Base-by-base conservation (phyloP, 1,284 basidiomycete species). In the Apiotrichum akiyoshidainum region DNA sequence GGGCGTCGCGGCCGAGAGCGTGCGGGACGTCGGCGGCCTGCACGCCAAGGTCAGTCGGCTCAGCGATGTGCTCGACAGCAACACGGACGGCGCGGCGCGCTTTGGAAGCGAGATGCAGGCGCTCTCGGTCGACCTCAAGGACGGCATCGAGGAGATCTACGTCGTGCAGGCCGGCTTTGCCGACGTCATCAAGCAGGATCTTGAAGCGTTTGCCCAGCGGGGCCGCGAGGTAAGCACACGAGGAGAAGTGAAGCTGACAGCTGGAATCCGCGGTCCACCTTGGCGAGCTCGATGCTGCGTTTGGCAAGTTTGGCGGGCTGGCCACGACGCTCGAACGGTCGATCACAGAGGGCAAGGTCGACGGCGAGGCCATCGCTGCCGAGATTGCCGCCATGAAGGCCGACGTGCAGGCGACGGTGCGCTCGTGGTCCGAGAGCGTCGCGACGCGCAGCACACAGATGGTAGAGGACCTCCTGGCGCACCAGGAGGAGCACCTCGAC, bases 31-130 rank as follows among this genome's bases (percentile, higher is more conserved):
- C 19, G 81, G 80, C 7, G 84, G 85, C 0, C 78, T 96, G 13
- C 91, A 92, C 65, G 85, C 86, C 54, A 96, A 96, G 79, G 82
- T 96, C 44, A 86, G 90, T 47, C 87, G 92, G 59, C 92, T 90
- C 71, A 79, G 84, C n/a, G 75, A 79, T 22, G 81, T 86, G 4
- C 82, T 92, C 46, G 80, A 79, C 44, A 80, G 83, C 6, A 95
- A 93, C 68, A 79, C 85, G 1, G 83, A 84, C 60, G 81, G 83
- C 1, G 87, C 90, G 10, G 79, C 82, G 0, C 80, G 80, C 31
- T 86, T 89, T 62, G 84, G 86, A 16, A 78, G 81, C 16, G 73
- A 79, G 0, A 81, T 94, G 56, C 81, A 83, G 11, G 72, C 80
- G 2, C 83, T 83, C 55, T 81, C 92, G 2, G 80, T 83, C 14